Evolutionary conservation across 306 rosid genomes (phyloP).

Genomic region (Clitoria ternatea): DNA sequence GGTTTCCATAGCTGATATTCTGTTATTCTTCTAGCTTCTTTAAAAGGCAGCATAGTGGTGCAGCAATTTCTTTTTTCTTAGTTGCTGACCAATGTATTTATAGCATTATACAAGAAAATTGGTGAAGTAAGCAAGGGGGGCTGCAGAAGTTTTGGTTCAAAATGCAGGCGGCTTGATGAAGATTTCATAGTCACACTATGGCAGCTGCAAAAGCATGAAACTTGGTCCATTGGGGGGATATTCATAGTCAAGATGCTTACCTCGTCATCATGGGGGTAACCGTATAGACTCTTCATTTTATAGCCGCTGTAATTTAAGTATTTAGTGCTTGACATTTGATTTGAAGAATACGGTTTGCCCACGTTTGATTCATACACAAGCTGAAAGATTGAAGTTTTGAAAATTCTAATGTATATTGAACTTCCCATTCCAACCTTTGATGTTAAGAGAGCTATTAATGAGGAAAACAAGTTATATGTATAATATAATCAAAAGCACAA

Average conservation of each 20-base stretch:
- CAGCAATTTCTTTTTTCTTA: constrained; percentile 28
- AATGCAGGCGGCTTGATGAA: constrained; percentile 20
- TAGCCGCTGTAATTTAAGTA: constrained; percentile 29
- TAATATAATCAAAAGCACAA: too few relatives aligned
- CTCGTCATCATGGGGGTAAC: constrained; percentile 1
- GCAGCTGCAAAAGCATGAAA: constrained; percentile 4
- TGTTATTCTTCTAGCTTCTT: constrained; percentile 13
- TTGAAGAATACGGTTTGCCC: constrained; percentile 10
- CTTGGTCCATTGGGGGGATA: not conserved
- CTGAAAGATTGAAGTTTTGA: not conserved
- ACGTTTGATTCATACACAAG: constrained; percentile 16
- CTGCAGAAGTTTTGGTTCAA: constrained; percentile 21
- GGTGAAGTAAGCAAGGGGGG: constrained; percentile 14
- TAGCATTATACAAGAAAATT: constrained; percentile 7
- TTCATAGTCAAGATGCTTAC: constrained; percentile 10
- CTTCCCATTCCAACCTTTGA: constrained; percentile 6
- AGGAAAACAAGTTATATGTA: too few relatives aligned
- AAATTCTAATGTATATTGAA: not conserved
- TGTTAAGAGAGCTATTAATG: constrained; percentile 2
- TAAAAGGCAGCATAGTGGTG: constrained; percentile 27
- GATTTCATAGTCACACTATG: constrained; percentile 7
- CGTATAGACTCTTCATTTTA: constrained; percentile 1
- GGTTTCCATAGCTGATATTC: not conserved
- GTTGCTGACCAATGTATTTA: constrained; percentile 35
- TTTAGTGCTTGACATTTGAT: not conserved